A percentile compares a stretch with the other conserved stretches of the same genome.
Conservation (phyloP, 2,329 filamentous ascomycete genomes). For the Achaetomium macrosporum region DNA sequence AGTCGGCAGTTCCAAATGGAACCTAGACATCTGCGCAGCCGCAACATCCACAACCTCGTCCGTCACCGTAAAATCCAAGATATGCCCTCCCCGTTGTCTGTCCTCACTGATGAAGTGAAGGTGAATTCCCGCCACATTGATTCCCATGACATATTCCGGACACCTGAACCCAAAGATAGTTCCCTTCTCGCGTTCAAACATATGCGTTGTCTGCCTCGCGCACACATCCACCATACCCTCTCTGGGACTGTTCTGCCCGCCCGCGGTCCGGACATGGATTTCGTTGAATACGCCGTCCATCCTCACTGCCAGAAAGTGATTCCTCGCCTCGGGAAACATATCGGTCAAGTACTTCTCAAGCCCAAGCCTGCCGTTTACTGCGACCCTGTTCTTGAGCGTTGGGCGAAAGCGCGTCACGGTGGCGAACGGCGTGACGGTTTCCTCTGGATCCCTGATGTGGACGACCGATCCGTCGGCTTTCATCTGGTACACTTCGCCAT, state of each 20-base stretch:
- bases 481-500: conserved; percentile 32
- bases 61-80: conserved; percentile 29
- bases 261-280: conserved; percentile 30
- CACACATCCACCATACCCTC: conserved; percentile 29
- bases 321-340: conserved; percentile 25
- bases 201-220: conserved; percentile 27
- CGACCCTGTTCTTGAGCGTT: conserved; percentile 15
- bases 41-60: conserved; percentile 29
- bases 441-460: conserved; percentile 21
- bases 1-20: conserved; percentile 30
- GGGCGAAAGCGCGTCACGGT: conserved; percentile 30
- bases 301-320: conserved; percentile 29
- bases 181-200: conserved; percentile 25
- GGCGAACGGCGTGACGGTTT: conserved; percentile 31
- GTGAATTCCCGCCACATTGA: conserved; percentile 32
- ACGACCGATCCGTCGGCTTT: conserved; percentile 30
- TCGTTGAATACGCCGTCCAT: conserved; percentile 28
- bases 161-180: conserved; percentile 31
- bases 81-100: conserved; percentile 28
- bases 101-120: conserved; percentile 33
- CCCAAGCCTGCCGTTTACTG: conserved; percentile 27
- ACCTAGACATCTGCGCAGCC: conserved; percentile 27
- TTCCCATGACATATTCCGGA: conserved; percentile 30
- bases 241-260: conserved; percentile 27
- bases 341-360: conserved; percentile 23